phyloP scores from a whole-genome alignment of 202 grass and related monocot species.

The Carex arenaria region DNA sequence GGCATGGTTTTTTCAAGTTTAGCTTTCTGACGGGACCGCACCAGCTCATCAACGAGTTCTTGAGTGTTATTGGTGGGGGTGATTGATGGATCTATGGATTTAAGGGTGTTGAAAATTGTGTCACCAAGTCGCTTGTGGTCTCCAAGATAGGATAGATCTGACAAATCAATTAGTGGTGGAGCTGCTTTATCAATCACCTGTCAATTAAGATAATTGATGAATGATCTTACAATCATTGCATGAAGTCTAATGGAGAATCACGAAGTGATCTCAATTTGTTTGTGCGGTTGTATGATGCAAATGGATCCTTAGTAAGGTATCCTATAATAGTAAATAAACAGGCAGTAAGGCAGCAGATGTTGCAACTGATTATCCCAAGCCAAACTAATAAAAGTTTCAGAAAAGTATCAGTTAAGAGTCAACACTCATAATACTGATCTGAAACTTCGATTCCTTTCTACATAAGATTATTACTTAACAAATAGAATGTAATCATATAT shows the following conservation, averaged over 20 bases:
- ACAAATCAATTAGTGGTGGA: slow-evolving; percentile 70
- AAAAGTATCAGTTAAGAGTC: neutral
- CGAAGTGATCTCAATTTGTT: neutral
- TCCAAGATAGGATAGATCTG: slow-evolving; percentile 61
- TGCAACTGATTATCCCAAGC: neutral
- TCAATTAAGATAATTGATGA: slow-evolving; percentile 11
- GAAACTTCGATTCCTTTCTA: neutral
- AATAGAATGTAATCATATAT: neutral
- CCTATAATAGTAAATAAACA: neutral
- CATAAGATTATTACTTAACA: neutral
- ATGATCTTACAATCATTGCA: neutral
- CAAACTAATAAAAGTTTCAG: neutral
- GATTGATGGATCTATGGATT: slow-evolving; percentile 49
- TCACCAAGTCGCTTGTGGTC: slow-evolving; percentile 87
- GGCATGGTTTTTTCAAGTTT: slow-evolving; percentile 90
- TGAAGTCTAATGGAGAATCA: neutral
- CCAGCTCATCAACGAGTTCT: slow-evolving; percentile 73
- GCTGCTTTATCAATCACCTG: slow-evolving; percentile 92
- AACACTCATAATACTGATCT: neutral
- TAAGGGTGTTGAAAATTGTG: slow-evolving; percentile 64
- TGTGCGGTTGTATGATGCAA: neutral
- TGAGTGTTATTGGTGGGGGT: slow-evolving; percentile 44
- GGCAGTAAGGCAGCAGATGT: neutral
- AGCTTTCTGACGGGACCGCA: slow-evolving; percentile 69
- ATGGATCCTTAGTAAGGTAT: neutral